Evolutionary conservation across 2,329 filamentous ascomycete genomes (phyloP), one percentile per base, ranked within the genome.

Genomic region (Aspergillus sergii): DNA sequence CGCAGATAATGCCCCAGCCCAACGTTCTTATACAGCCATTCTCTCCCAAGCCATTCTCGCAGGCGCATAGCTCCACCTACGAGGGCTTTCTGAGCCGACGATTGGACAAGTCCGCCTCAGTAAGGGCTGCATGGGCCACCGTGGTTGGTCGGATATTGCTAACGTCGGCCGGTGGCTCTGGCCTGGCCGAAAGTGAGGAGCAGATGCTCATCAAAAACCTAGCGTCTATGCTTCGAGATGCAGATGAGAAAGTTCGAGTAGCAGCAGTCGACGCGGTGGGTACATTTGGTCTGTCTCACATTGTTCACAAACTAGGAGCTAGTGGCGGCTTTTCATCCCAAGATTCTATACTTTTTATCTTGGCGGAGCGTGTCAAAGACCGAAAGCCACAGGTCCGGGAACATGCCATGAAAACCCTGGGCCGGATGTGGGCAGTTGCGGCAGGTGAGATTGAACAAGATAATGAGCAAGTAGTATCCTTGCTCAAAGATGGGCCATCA

Each of bases 381-480:
- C 90, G 90, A 66, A 94, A 91, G 75, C 87, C 89, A 16, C 83
- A 87, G 48, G 92, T 99, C 12, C 91, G 94, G 62, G 88, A 91
- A 45, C 92, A 94, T 70, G 94, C 93, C 28, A 96, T 97, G 87
- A 90, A 89, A 57, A 84, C 96, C 10, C 82, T 98, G 1, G 92
- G 88, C 12, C 92, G 89, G 65, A 89, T 98, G 32, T 99, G 95
- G 95, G 94, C 92, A n/a, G 94, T 96, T 21, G 94, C 92, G 14
- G 88, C 90, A 21, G 92, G 93, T 21, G 94, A 97, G 71, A 91
- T 99, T 70, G 89, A 92, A 28, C 88, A 90, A 58, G 92, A 92
- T 16, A 91, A 94, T 70, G 92, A 97, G 69, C 82, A 85, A 21
- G 90, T 96, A 23, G 86, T 85, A 14, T 82, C 87, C 11, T 86